Base-by-base conservation (phyloP, 306 rosid species). In the Pterocarpus santalinus region DNA sequence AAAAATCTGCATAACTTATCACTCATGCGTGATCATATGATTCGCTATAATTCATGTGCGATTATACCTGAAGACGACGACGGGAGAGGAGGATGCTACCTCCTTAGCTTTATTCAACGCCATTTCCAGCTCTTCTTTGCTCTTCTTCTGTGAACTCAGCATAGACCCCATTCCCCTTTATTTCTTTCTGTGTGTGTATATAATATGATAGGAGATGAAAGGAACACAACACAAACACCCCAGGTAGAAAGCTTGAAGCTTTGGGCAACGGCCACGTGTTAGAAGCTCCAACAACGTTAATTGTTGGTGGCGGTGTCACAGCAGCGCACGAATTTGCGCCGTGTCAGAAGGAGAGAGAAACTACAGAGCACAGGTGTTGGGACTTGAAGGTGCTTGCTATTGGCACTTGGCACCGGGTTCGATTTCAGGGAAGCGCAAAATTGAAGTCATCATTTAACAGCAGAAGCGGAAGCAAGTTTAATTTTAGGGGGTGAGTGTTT, bases 101-200 rank as follows among this genome's bases (percentile, higher is more conserved):
- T 72, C 66, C 78, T 83, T 83, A 16, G 83, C 85, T 76, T 86
- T 86, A 52, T 80, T 72, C 83, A 83, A 65, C 3, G 81, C 81
- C 67, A 65, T 69, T 83, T 83, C 85, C 62, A 61, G 67, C 11
- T 80, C 87, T 66, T 86, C 77, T 69, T 76, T 80, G 55, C 46
- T 79, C 60, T 14, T 47, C 53, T 7, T 47, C 52, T 17, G 43
- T 1, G 86, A 75, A 81, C 85, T 76, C 1, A 71, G 0, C 32
- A 62, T 1, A 57, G 85, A 80, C 2, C 89, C 89, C 89, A 86
- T 86, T 75, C 39, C 38, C 15, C 53, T 22, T 44, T 13, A 32
- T 34, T 5, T 47, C 15, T n/a, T 2, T 55, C 5, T 43, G 11
- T 11, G 7, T 30, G 7, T 79, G 13, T 47, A 80, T 79, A 57